Conservation (phyloP, 371 early-diverging fungal genomes). For the Mycotypha africana region DNA sequence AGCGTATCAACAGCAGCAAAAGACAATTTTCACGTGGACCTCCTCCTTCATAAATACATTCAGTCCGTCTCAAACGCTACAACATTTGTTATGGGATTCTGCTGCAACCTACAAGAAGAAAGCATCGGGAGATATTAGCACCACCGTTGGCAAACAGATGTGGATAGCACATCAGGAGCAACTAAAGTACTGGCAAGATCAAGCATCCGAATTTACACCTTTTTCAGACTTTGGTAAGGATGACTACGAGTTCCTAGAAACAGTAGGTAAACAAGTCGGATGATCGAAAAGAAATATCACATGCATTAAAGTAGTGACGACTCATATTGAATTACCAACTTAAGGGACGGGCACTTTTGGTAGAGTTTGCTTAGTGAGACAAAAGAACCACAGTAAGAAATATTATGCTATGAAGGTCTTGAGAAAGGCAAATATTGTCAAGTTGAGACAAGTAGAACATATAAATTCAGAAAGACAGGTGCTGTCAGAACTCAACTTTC, state of each 20-base stretch:
- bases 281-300: not conserved
- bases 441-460: conserved; percentile 95
- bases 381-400: conserved; percentile 43
- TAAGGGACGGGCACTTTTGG: conserved; percentile 81
- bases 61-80: conserved; percentile 30
- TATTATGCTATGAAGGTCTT: conserved; percentile 94
- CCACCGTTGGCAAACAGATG: conserved; percentile 6
- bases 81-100: conserved; percentile 16
- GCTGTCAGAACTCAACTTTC: conserved; percentile 78
- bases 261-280: conserved; percentile 51
- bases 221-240: conserved; percentile 17
- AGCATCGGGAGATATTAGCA: conserved; percentile 15
- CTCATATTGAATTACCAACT: not conserved
- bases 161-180: conserved; percentile 26
- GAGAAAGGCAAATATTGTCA: conserved; percentile 87
- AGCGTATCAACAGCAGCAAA: too few species aligned
- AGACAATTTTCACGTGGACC: too few species aligned
- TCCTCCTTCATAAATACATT: conserved; percentile 21
- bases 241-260: conserved; percentile 62
- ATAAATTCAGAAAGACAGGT: conserved; percentile 95
- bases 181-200: conserved; percentile 28
- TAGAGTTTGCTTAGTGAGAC: conserved; percentile 82
- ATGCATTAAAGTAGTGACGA: not conserved
- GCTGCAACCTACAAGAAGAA: conserved; percentile 16
- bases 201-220: conserved; percentile 28